These are phyloP conservation scores for Phascolomyces articulosus DNA, from an alignment of 371 early-diverging fungal genomes.

Conservation along the genomic window DNA sequence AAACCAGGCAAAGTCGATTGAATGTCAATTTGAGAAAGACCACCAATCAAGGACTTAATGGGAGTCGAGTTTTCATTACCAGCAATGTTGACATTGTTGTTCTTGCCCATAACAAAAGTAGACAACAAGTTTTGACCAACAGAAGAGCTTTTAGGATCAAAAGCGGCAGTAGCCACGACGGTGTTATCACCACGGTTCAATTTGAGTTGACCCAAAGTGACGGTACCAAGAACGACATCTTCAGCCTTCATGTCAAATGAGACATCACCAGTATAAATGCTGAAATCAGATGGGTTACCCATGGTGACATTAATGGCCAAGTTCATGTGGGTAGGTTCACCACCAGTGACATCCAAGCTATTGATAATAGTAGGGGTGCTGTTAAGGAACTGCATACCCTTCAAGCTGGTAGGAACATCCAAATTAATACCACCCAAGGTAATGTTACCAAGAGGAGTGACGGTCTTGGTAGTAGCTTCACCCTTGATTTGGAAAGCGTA, in stretches of 20 bases:
- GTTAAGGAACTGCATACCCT: slow-evolving; percentile 63
- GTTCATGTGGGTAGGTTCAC: slow-evolving; percentile 42
- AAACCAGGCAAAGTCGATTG: slow-evolving; percentile 52
- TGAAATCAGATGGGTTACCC: slow-evolving; percentile 58
- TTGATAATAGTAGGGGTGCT: slow-evolving; percentile 55
- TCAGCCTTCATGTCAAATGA: slow-evolving; percentile 42
- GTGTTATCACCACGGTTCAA: slow-evolving; percentile 50
- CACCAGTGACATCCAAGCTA: slow-evolving; percentile 59
- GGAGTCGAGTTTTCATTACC: slow-evolving; percentile 46
- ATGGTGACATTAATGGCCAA: slow-evolving; percentile 56
- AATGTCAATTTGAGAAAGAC: slow-evolving; percentile 45
- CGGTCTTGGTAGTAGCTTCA: slow-evolving; percentile 47
- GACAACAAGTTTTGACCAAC: slow-evolving; percentile 51
- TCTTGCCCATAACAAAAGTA: slow-evolving; percentile 53
- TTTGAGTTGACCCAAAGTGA: slow-evolving; percentile 43
- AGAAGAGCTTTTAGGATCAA: slow-evolving; percentile 47
- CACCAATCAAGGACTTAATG: slow-evolving; percentile 49
- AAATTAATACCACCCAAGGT: slow-evolving; percentile 55
- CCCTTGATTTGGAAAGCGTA: slow-evolving; percentile 51
- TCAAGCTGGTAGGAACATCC: slow-evolving; percentile 48
- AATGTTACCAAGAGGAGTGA: slow-evolving; percentile 63
- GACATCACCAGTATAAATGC: slow-evolving; percentile 57
- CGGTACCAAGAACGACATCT: slow-evolving; percentile 43
- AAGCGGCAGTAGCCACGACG: slow-evolving; percentile 44
- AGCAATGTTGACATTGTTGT: slow-evolving; percentile 45